phyloP scores from a whole-genome alignment of 768 basidiomycete species.

The Dioszegia aurantiaca region DNA sequence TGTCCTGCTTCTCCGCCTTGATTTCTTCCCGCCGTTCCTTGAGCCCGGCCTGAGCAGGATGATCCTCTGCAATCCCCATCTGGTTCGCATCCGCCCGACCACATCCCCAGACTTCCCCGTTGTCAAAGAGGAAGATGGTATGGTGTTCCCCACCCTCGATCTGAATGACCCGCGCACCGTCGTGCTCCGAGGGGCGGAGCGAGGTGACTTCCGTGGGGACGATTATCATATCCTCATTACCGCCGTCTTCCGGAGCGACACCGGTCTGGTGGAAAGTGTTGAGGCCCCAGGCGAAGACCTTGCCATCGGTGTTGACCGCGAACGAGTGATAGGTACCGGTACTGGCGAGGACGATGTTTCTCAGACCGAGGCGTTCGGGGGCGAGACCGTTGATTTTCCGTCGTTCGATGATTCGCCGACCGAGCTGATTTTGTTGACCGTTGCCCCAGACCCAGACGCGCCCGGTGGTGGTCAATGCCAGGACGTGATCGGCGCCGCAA shows the following conservation, averaged over 20 bases:
- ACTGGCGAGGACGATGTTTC: conserved; percentile 68
- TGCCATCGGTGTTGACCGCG: conserved; percentile 76
- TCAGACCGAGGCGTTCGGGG: conserved; percentile 81
- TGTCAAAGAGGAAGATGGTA: conserved; percentile 77
- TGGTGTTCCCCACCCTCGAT: conserved; percentile 76
- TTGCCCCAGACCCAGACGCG: conserved; percentile 86
- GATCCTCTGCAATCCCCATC: conserved; percentile 62
- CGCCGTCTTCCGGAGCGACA: conserved; percentile 52
- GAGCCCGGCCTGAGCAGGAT: conserved; percentile 49
- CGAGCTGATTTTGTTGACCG: conserved; percentile 85
- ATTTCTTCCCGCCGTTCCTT: conserved; percentile 41
- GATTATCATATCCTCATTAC: conserved; percentile 54
- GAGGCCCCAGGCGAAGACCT: conserved; percentile 93
- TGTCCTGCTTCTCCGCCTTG: conserved; percentile 32
- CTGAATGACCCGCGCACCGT: conserved; percentile 56
- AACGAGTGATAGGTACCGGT: conserved; percentile 85
- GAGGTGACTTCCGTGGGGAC: conserved; percentile 58
- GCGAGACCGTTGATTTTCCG: conserved; percentile 83
- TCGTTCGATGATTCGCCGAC: conserved; percentile 81
- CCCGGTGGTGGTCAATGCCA: conserved; percentile 84
- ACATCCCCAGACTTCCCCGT: conserved; percentile 79
- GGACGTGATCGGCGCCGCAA: conserved; percentile 81
- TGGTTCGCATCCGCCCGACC: conserved; percentile 82
- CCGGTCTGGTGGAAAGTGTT: conserved; percentile 76
- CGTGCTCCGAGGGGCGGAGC: conserved; percentile 48